A percentile compares a stretch with the other conserved stretches of the same genome.
Conservation (phyloP, 208 protist genomes). For the Vickermania ingenoplastis region DNA sequence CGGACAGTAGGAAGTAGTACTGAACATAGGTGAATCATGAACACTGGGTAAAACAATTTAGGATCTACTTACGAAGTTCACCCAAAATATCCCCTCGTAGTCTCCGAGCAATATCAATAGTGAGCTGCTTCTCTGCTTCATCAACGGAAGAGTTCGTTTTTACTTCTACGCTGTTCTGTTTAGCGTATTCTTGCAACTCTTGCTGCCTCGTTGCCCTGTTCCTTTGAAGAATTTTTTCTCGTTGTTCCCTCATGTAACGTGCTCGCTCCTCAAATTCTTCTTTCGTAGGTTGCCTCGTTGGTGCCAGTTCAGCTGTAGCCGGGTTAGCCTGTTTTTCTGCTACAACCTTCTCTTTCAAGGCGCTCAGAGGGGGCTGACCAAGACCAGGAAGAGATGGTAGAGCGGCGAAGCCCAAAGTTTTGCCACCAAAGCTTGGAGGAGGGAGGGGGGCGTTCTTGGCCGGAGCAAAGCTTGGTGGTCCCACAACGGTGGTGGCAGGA, state of each 20-base stretch:
- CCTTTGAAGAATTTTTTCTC: constrained; percentile 56
- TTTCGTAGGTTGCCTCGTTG: constrained; percentile 16
- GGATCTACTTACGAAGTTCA: constrained; percentile 37
- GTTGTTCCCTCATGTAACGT: constrained; percentile 77
- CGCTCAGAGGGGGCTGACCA: constrained; percentile 1
- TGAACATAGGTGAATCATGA: not conserved
- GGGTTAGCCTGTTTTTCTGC: not conserved
- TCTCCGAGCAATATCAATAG: constrained; percentile 69
- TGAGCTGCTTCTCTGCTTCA: constrained; percentile 43
- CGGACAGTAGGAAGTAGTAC: no score
- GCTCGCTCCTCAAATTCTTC: constrained; percentile 68
- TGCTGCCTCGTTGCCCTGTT: constrained; percentile 70
- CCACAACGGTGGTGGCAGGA: constrained; percentile 3
- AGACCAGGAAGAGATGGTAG: constrained; percentile 2
- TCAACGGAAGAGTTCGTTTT: constrained; percentile 5
- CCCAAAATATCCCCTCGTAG: constrained; percentile 72
- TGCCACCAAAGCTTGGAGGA: not conserved
- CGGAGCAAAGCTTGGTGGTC: not conserved
- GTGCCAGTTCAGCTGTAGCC: not conserved
- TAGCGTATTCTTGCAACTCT: constrained; percentile 52
- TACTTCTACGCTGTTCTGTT: constrained; percentile 17
- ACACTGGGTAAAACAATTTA: not conserved
- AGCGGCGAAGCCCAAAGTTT: not conserved
- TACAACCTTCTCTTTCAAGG: not conserved
- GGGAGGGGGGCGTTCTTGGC: constrained; percentile 5